Conservation (phyloP, 345 rosid genomes). For the Draba incana region DNA sequence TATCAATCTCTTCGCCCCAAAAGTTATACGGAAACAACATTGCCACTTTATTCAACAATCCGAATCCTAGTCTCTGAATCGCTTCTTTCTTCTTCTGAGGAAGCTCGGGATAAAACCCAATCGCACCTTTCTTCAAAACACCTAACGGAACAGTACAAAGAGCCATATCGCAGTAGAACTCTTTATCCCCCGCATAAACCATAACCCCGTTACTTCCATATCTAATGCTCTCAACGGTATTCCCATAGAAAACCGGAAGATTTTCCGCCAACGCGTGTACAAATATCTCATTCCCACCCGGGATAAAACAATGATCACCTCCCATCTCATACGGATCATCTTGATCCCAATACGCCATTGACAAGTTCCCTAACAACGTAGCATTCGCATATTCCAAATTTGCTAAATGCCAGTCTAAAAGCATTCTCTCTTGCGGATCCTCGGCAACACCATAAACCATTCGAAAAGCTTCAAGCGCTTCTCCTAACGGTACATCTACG, state of each 20-base stretch:
- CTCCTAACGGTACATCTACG: constrained; percentile 81
- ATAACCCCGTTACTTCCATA: constrained; percentile 78
- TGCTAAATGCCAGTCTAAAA: constrained; percentile 93
- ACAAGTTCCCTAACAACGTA: constrained; percentile 78
- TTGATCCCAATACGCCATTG: constrained; percentile 98
- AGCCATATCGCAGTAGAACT: constrained; percentile 83
- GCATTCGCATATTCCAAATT: constrained; percentile 97
- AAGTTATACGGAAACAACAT: constrained; percentile 86
- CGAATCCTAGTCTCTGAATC: constrained; percentile 79
- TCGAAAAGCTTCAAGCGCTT: constrained; percentile 84
- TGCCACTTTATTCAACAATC: constrained; percentile 85
- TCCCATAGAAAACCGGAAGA: constrained; percentile 79
- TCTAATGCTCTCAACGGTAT: constrained; percentile 72
- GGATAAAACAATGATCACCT: constrained; percentile 96
- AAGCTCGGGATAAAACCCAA: constrained; percentile 85
- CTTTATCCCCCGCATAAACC: constrained; percentile 76
- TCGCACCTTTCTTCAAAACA: constrained; percentile 76
- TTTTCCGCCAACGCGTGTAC: constrained; percentile 85
- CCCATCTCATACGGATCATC: constrained; percentile 99
- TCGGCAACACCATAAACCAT: constrained; percentile 78
- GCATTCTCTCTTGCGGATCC: constrained; percentile 78
- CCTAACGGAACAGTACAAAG: constrained; percentile 89
- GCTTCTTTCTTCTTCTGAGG: constrained; percentile 84
- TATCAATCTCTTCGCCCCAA: constrained; percentile 94
- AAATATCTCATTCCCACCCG: constrained; percentile 89